Evolutionary conservation across 1,284 basidiomycete species (phyloP).

Genomic region (Rhizoctonia solani): DNA sequence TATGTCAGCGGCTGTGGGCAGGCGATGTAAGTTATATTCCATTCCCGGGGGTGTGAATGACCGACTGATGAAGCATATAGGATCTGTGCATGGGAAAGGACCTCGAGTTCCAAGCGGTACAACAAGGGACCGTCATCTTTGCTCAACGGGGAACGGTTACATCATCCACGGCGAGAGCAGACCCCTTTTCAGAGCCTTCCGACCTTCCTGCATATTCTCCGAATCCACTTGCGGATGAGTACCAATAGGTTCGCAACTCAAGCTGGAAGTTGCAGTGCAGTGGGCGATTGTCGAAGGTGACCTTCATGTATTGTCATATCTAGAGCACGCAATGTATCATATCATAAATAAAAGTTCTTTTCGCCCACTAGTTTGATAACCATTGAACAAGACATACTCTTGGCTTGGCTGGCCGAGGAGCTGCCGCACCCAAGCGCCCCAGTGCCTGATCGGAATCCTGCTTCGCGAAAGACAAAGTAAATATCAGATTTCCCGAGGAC

Average conservation of each 20-base stretch:
- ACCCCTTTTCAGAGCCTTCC: constrained; percentile 16
- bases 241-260: neutral
- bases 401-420: no score
- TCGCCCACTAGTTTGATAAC: no score
- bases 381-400: neutral
- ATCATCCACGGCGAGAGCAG: neutral
- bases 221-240: neutral
- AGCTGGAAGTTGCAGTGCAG: neutral
- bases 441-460: neutral
- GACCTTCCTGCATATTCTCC: constrained; percentile 27
- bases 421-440: no score
- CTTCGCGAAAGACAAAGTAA: neutral
- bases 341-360: no score
- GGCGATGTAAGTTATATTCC: constrained; percentile 12
- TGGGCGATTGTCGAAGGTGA: no score
- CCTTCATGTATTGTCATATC: no score
- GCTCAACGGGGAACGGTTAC: constrained; percentile 12
- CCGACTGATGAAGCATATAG: neutral
- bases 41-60: neutral
- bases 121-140: constrained; percentile 22
- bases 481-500: neutral
- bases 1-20: constrained; percentile 32
- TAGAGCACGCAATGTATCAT: no score
- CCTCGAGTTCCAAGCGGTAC: constrained; percentile 12
- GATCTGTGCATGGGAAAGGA: constrained; percentile 19